A percentile compares a stretch with the other conserved stretches of the same genome.
phyloP scores from a whole-genome alignment of 192 early-diverging fungal species.

The Entophlyctis luteolus region DNA sequence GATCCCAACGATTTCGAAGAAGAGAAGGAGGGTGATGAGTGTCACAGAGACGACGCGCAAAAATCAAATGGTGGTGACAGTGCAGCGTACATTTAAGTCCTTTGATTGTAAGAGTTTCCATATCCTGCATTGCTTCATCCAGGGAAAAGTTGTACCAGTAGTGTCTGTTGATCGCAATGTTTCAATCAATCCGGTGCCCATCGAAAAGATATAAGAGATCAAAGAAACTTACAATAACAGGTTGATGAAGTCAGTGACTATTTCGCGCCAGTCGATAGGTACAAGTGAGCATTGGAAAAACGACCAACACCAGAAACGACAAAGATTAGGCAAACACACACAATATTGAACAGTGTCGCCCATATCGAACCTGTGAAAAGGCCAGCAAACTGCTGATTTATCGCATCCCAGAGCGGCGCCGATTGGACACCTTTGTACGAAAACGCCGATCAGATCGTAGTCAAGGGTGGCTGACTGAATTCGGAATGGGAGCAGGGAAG shows the following conservation, averaged over 20 bases:
- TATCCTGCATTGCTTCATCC: slow-evolving; percentile 77
- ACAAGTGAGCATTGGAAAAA: slow-evolving; percentile 6
- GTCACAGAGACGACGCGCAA: slow-evolving; percentile 51
- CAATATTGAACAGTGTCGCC: not conserved
- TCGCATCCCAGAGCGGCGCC: slow-evolving; percentile 86
- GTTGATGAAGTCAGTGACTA: slow-evolving; percentile 90
- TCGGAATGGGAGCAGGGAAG: too few relatives aligned
- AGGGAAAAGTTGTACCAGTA: slow-evolving; percentile 68
- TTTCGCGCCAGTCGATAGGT: not conserved
- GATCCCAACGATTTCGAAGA: too few relatives aligned
- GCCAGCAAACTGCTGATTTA: slow-evolving; percentile 75
- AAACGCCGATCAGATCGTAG: not conserved
- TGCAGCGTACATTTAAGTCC: slow-evolving; percentile 55
- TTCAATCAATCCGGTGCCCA: not conserved
- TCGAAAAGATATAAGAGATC: not conserved
- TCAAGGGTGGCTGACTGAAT: not conserved
- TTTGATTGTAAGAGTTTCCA: slow-evolving; percentile 74
- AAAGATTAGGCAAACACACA: not conserved
- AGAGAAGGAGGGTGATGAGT: slow-evolving; percentile 42
- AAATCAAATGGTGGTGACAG: slow-evolving; percentile 55
- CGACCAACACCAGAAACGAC: not conserved
- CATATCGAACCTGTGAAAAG: slow-evolving; percentile 72
- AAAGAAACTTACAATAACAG: slow-evolving; percentile 68
- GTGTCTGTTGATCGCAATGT: slow-evolving; percentile 30
- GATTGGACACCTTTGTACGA: slow-evolving; percentile 74